Conservation (phyloP, 768 basidiomycete genomes). For the Fomitopsis pulvina region DNA sequence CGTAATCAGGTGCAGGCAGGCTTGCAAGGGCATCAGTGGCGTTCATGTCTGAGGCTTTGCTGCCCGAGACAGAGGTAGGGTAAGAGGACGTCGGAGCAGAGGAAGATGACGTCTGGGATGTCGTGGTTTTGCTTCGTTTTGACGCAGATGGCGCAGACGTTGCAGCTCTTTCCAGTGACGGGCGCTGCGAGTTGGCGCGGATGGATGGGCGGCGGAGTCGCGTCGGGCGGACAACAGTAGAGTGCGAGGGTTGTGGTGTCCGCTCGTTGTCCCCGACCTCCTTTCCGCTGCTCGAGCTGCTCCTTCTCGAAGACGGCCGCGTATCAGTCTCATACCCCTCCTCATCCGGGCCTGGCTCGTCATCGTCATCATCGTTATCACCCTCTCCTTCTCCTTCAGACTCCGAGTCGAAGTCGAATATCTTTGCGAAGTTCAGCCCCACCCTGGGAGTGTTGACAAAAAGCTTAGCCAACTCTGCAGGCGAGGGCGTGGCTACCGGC, state of each 20-base stretch:
- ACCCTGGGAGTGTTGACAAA: constrained; percentile 67
- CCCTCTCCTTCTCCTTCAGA: constrained; percentile 20
- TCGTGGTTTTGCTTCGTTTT: neutral
- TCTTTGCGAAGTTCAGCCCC: constrained; percentile 69
- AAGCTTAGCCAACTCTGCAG: constrained; percentile 56
- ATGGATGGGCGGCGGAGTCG: constrained; percentile 23
- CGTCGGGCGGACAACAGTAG: constrained; percentile 13
- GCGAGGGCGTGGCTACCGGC: constrained; percentile 62
- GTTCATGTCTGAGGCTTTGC: neutral
- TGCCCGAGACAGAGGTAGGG: neutral
- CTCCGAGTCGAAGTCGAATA: constrained; percentile 56
- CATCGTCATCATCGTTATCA: constrained; percentile 9
- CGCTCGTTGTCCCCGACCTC: constrained; percentile 16
- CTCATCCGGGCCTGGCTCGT: constrained; percentile 12
- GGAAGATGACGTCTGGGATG: constrained; percentile 6
- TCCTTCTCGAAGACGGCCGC: constrained; percentile 4
- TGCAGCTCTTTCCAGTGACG: neutral
- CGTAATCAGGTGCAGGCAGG: constrained; percentile 34
- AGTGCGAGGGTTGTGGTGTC: constrained; percentile 14
- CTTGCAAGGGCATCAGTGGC: constrained; percentile 4
- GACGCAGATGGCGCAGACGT: neutral
- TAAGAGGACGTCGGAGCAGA: constrained; percentile 10
- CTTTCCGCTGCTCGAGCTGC: constrained; percentile 39
- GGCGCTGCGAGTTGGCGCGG: constrained; percentile 18
- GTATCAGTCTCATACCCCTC: constrained; percentile 23